Conservation (phyloP, 306 rosid species). For the Alnus rubra region DNA sequence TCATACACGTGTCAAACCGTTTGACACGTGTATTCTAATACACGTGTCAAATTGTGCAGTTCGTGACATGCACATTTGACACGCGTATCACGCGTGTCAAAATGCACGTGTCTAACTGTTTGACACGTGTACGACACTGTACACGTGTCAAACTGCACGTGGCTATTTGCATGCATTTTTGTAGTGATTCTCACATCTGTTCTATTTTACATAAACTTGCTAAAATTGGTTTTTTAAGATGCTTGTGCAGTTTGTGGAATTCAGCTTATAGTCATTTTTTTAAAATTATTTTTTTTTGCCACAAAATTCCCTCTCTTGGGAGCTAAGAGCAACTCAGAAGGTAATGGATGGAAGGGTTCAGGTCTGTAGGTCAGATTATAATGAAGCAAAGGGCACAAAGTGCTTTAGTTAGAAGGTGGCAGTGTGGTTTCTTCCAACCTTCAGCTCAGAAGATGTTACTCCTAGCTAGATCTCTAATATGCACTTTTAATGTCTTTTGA, state of each 20-base stretch:
- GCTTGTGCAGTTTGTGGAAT: not conserved
- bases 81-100: too few species aligned
- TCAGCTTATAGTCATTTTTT: not conserved
- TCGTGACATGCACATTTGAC: too few species aligned
- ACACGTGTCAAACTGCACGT: too few species aligned
- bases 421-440: not conserved
- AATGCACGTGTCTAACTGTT: too few species aligned
- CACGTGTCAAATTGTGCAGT: too few species aligned
- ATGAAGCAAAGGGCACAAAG: not conserved
- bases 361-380: not conserved
- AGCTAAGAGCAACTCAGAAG: too few species aligned
- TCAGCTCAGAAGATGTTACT: not conserved
- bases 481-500: not conserved
- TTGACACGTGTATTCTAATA: too few species aligned
- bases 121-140: too few species aligned
- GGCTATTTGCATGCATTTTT: too few species aligned
- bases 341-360: too few species aligned
- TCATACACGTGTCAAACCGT: too few species aligned
- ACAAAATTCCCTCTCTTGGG: not conserved
- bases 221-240: not conserved
- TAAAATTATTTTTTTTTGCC: too few species aligned
- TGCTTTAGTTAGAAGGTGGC: not conserved
- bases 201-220: not conserved
- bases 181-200: not conserved
- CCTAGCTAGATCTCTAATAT: not conserved